Percentiles rank a stretch among this genome's conserved stretches.
Evolutionary conservation across 2,329 filamentous ascomycete genomes (phyloP).

Genomic region (Cladosporium sp.): DNA sequence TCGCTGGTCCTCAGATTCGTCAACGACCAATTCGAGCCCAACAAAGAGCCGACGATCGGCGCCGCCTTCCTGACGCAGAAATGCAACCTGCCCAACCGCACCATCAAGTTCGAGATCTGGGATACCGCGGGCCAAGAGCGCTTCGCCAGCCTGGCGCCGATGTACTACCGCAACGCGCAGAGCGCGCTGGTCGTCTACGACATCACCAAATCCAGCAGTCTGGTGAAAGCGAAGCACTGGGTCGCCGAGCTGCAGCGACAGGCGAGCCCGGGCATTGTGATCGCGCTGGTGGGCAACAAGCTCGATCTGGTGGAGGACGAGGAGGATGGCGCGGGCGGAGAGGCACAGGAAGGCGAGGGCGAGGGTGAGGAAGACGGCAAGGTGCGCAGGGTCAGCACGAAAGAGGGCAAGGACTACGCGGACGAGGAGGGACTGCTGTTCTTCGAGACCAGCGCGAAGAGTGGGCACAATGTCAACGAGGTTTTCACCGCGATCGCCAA

Average conservation of each 20-base stretch:
- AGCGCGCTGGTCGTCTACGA: conserved; percentile 98
- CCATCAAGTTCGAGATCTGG: conserved; percentile 74
- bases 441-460: conserved; percentile 98
- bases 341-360: conserved; percentile 46
- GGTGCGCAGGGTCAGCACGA: conserved; percentile 83
- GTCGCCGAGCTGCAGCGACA: conserved; percentile 96
- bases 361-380: conserved; percentile 56
- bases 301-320: conserved; percentile 67
- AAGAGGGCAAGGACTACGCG: conserved; percentile 87
- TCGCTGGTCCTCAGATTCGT: conserved; percentile 97
- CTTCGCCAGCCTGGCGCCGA: conserved; percentile 91
- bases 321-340: conserved; percentile 40
- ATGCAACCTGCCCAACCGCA: conserved; percentile 90
- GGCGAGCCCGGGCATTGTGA: conserved; percentile 93
- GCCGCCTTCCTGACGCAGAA: conserved; percentile 98
- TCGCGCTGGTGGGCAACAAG: conserved; percentile 96
- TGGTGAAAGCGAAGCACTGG: conserved; percentile 98
- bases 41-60: conserved; percentile 99
- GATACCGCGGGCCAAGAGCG: conserved; percentile 97
- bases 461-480: conserved; percentile 86
- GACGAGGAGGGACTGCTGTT: conserved; percentile 93
- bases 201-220: conserved; percentile 90
- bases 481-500: conserved; percentile 99
- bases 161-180: conserved; percentile 99
- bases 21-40: conserved; percentile 99